Conservation (phyloP, 441 rosid species). For the Corymbia calophylla region DNA sequence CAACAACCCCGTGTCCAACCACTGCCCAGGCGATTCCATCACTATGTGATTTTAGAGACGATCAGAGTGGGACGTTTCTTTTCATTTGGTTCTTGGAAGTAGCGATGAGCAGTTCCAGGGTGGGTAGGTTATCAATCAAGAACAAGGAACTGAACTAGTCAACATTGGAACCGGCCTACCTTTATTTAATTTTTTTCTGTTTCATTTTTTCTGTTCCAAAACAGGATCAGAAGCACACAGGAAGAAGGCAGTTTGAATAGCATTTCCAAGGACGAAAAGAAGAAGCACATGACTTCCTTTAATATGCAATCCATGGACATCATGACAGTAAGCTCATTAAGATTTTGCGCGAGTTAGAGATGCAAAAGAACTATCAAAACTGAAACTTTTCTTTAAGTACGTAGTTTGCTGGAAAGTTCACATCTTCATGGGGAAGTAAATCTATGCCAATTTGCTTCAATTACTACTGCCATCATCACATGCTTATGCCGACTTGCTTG, state of each 20-base stretch:
- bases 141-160: no score
- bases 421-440: no score
- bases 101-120: no score
- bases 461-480: no score
- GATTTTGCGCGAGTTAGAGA: neutral
- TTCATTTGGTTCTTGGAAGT: neutral
- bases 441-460: no score
- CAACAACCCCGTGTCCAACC: constrained; percentile 67
- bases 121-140: no score
- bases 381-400: neutral
- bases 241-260: neutral
- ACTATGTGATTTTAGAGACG: neutral
- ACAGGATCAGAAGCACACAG: neutral
- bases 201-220: neutral
- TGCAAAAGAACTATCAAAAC: neutral
- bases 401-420: neutral
- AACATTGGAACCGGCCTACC: no score
- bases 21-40: constrained; percentile 65
- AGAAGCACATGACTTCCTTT: neutral
- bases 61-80: neutral
- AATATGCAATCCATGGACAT: neutral
- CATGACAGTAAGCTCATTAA: neutral
- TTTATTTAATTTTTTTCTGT: no score
- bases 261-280: neutral
- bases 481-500: no score